These are phyloP conservation scores for Gentiana straminea DNA, from an alignment of 257 asterid species.

Conservation along the genomic window DNA sequence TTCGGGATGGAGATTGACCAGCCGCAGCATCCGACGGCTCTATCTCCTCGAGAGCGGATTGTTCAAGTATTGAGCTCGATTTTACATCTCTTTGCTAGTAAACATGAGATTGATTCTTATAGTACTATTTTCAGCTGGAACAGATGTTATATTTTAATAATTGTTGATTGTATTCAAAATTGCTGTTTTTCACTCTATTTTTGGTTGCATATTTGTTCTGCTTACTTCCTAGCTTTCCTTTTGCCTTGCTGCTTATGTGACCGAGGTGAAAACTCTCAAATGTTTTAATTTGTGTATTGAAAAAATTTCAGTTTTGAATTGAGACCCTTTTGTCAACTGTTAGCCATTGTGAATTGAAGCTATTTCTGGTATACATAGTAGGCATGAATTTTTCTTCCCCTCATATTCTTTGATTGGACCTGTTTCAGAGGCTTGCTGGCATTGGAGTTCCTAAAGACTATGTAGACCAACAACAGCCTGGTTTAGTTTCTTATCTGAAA, in stretches of 20 bases:
- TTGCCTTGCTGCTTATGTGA: not conserved
- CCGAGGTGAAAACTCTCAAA: not conserved
- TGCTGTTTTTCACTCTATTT: too few species aligned
- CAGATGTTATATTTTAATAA: too few species aligned
- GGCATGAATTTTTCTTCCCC: not conserved
- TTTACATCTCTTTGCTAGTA: not conserved
- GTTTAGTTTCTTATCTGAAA: constrained; percentile 54
- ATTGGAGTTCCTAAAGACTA: constrained; percentile 50
- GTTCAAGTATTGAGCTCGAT: constrained; percentile 32
- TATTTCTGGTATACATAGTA: not conserved
- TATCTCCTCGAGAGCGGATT: constrained; percentile 35
- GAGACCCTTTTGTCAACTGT: not conserved
- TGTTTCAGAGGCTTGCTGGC: constrained; percentile 62
- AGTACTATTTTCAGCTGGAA: not conserved
- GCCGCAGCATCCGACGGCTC: constrained; percentile 26
- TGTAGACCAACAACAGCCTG: constrained; percentile 38
- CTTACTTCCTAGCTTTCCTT: too few species aligned
- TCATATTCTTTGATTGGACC: constrained; percentile 6
- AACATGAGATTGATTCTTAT: not conserved
- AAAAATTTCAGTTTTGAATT: too few species aligned
- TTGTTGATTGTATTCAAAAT: too few species aligned
- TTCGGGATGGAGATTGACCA: constrained; percentile 59
- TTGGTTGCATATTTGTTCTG: too few species aligned
- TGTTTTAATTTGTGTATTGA: too few species aligned
- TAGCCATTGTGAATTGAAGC: not conserved